Evolutionary conservation across 495 filamentous ascomycete genomes (phyloP), one percentile per base, ranked within the genome.

Genomic region (Cryomyces minteri): DNA sequence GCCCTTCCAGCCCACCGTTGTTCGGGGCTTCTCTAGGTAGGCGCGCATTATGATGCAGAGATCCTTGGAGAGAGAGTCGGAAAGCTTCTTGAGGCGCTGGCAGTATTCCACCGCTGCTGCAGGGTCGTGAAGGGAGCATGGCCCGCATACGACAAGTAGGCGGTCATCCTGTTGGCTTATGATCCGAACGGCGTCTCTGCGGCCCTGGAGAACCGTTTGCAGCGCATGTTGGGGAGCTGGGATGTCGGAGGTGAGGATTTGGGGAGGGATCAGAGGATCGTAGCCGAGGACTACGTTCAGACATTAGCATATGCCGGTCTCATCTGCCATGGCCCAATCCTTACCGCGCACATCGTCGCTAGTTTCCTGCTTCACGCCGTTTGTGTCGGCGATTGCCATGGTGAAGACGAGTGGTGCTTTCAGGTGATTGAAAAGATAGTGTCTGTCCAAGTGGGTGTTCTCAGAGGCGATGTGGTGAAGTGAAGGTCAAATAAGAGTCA

Each of bases 1-100:
- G 30, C 90, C 90, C 66, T 98, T 98, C 90, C 90, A 98, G 54
- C 90, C 90, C 33, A 98, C 90, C 1, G 90, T 98, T n/a, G 90
- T 98, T 37, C 90, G 80, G 31, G 90, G 90, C 70, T 98, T 98
- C 73, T 98, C 90, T 18, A 98, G 82, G 70, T 98, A 98, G 58
- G 90, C 86, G 48, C 90, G 84, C 90, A 98, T 98, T 59, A 98
- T 79, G 58, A 98, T 79, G 52, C 76, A 79, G 32, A 98, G 71
- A 59, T 96, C 88, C 50, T 78, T 75, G 46, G 75, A 73, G 41
- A 94, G 77, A 64, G 78, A 80, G 30, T 74, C 69, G 30, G 82
- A 70, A 25, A 94, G 64, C 30, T 69, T 67, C 65, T 85, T 85
- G 36, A 98, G 69, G 36, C 79, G 76, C 31, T 66, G 54, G 52